These are phyloP conservation scores for Aureobasidium sp. DNA, from an alignment of 2,329 filamentous ascomycete species.

Conservation along the genomic window DNA sequence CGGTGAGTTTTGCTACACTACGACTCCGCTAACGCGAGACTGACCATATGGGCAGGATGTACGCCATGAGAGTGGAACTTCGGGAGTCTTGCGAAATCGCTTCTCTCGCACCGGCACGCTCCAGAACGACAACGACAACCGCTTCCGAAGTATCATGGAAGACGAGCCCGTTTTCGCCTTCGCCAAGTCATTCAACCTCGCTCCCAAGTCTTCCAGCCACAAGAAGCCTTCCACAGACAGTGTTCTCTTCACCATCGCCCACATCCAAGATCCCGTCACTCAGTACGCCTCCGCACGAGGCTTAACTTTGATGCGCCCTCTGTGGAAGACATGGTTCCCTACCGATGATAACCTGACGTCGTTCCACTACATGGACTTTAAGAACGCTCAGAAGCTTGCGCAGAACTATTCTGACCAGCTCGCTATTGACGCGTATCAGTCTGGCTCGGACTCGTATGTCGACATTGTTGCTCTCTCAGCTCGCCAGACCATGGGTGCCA, in stretches of 20 bases:
- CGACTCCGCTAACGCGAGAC: conserved; percentile 54
- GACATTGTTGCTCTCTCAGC: conserved; percentile 56
- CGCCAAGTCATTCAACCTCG: conserved; percentile 50
- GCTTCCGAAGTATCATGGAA: conserved; percentile 55
- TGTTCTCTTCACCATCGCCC: conserved; percentile 75
- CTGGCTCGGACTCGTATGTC: conserved; percentile 69
- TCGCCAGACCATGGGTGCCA: conserved; percentile 59
- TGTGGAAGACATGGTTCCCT: conserved; percentile 79
- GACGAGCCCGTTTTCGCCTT: conserved; percentile 62
- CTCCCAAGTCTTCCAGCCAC: conserved; percentile 42
- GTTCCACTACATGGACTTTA: conserved; percentile 82
- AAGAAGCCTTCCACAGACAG: conserved; percentile 34
- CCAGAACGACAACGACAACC: conserved; percentile 58
- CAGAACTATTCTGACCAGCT: conserved; percentile 79
- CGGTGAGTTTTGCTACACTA: conserved; percentile 1
- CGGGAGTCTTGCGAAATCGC: conserved; percentile 67
- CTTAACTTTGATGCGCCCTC: conserved; percentile 78
- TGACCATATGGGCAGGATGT: conserved; percentile 48
- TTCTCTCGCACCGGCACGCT: conserved; percentile 76
- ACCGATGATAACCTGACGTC: conserved; percentile 69
- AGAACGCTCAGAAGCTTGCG: conserved; percentile 68
- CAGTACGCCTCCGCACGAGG: conserved; percentile 83
- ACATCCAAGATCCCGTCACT: conserved; percentile 81
- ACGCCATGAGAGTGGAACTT: conserved; percentile 76
- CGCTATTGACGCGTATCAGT: conserved; percentile 74